phyloP scores from a whole-genome alignment of 2,329 filamentous ascomycete species.

The Cryoendolithus antarcticus region DNA sequence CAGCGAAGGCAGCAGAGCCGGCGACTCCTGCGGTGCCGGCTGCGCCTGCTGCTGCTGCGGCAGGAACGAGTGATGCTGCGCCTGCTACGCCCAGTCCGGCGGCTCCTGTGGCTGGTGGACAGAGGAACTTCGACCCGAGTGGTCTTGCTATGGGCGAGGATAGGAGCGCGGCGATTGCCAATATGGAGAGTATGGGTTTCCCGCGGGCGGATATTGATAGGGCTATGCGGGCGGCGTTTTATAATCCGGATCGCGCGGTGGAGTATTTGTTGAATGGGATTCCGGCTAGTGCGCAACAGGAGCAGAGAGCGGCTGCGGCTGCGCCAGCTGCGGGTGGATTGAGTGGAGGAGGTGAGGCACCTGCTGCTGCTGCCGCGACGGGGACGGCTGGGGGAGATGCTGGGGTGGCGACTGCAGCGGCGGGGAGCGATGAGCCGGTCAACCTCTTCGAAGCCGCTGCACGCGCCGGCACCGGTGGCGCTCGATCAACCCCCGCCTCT shows the following conservation, averaged over 20 bases:
- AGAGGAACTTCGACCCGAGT: slow-evolving; percentile 52
- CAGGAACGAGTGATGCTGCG: slow-evolving; percentile 37
- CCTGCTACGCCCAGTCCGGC: slow-evolving; percentile 39
- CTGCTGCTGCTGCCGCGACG: slow-evolving; percentile 23
- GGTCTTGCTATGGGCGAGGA: slow-evolving; percentile 78
- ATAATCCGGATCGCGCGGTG: slow-evolving; percentile 92
- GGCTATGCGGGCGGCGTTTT: slow-evolving; percentile 91
- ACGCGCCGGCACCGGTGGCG: slow-evolving; percentile 27
- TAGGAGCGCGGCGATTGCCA: slow-evolving; percentile 67
- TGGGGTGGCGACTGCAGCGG: slow-evolving; percentile 47
- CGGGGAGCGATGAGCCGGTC: slow-evolving; percentile 52
- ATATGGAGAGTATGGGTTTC: slow-evolving; percentile 98
- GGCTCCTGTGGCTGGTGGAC: slow-evolving; percentile 28
- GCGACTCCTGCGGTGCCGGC: slow-evolving; percentile 26
- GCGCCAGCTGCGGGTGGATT: slow-evolving; percentile 21
- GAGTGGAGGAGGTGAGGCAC: slow-evolving; percentile 28
- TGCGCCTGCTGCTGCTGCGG: slow-evolving; percentile 47
- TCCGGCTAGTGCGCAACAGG: slow-evolving; percentile 67
- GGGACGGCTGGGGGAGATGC: slow-evolving; percentile 51
- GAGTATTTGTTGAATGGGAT: slow-evolving; percentile 93
- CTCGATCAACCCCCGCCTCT: slow-evolving; percentile 30
- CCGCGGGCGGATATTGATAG: slow-evolving; percentile 75
- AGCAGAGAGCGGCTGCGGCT: slow-evolving; percentile 44
- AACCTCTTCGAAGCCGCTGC: slow-evolving; percentile 74
- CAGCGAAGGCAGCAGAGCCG: slow-evolving; percentile 27